phyloP scores from a whole-genome alignment of 768 basidiomycete species.

The Termitomyces sp. region DNA sequence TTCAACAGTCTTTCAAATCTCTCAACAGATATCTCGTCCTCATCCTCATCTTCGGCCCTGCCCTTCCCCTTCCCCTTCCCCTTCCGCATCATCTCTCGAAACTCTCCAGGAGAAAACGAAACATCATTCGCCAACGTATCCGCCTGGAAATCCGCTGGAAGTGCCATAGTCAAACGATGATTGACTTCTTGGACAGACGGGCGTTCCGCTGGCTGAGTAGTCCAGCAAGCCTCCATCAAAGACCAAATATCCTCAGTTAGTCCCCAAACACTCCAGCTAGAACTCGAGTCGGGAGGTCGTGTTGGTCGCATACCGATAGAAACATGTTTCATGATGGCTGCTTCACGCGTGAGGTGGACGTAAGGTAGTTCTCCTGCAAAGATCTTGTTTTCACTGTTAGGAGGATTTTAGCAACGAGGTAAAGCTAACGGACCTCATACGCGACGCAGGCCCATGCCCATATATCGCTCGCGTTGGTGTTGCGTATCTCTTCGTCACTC shows the following conservation, averaged over 20 bases:
- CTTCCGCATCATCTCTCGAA: not conserved
- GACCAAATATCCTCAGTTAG: constrained; percentile 8
- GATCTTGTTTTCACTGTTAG: not conserved
- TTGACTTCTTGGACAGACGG: not conserved
- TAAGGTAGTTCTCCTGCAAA: constrained; percentile 6
- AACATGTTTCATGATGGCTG: not conserved
- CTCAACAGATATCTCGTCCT: constrained; percentile 1
- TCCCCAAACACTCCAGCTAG: constrained; percentile 4
- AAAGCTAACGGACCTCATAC: not conserved
- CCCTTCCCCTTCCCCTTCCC: not conserved
- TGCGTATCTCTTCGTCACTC: not conserved
- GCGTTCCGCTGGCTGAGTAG: not conserved
- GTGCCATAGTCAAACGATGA: not conserved
- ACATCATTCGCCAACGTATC: not conserved
- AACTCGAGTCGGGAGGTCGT: not conserved
- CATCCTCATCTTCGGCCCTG: not conserved
- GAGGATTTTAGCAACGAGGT: not conserved
- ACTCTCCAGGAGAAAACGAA: not conserved
- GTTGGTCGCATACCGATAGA: not conserved
- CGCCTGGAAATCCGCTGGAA: not conserved
- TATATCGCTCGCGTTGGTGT: not conserved
- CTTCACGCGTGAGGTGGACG: not conserved
- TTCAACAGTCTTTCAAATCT: not conserved
- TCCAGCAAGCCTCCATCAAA: constrained; percentile 11
- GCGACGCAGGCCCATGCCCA: not conserved